Conservation (phyloP, 176 grass and related monocot genomes). For the Cenchrus fungigraminus region DNA sequence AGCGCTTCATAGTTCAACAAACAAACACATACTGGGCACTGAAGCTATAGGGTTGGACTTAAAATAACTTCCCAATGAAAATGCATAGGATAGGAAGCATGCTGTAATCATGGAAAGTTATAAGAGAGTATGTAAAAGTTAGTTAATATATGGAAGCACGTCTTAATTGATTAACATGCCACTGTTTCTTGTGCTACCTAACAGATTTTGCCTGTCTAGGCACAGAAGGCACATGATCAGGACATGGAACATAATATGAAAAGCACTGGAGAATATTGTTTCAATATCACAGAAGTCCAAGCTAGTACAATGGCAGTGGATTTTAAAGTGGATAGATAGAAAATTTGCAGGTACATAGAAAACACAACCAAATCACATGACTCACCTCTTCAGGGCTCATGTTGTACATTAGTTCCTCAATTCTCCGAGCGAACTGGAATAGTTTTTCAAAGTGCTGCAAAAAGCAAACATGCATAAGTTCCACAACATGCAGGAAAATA, state of each 20-base stretch:
- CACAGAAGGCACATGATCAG: background rate
- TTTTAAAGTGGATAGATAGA: background rate
- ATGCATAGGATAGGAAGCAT: background rate
- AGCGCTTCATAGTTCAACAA: slow-evolving; percentile 10
- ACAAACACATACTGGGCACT: background rate
- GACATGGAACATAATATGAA: background rate
- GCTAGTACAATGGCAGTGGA: background rate
- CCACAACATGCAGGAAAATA: background rate
- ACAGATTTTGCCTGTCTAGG: background rate
- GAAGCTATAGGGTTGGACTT: background rate
- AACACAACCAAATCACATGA: background rate
- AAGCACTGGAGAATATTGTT: background rate
- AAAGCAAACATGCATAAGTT: slow-evolving; percentile 28
- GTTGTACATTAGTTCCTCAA: slow-evolving; percentile 83
- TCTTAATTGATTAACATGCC: background rate
- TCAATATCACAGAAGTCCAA: background rate
- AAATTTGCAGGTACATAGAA: slow-evolving; percentile 8
- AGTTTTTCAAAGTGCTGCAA: slow-evolving; percentile 89
- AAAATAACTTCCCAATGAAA: slow-evolving; percentile 20
- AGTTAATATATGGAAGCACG: background rate
- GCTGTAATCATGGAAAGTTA: background rate
- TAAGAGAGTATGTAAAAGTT: background rate
- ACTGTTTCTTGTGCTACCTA: background rate
- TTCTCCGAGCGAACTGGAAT: slow-evolving; percentile 86
- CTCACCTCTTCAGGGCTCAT: slow-evolving; percentile 80